Evolutionary conservation across 768 basidiomycete species (phyloP).

Genomic region (Rhodotorula paludigena): DNA sequence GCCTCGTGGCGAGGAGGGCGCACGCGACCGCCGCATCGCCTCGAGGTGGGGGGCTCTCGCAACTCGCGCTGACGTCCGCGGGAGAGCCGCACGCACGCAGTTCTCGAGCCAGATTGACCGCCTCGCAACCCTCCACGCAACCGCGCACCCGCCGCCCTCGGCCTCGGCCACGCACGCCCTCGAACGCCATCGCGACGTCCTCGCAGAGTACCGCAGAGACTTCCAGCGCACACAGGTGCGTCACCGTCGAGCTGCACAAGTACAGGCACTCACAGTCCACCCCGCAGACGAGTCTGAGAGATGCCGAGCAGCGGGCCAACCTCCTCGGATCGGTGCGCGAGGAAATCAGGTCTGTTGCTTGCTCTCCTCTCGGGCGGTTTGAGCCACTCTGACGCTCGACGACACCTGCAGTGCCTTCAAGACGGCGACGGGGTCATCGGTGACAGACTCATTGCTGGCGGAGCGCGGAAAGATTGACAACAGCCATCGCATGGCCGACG

Average conservation of each 20-base stretch:
- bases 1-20: no score
- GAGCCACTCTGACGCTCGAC: not conserved
- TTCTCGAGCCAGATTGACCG: constrained; percentile 75
- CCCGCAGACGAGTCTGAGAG: constrained; percentile 66
- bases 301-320: constrained; percentile 78
- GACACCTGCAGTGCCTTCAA: constrained; percentile 31
- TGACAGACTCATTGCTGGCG: constrained; percentile 70
- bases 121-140: constrained; percentile 53
- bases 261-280: not conserved
- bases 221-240: constrained; percentile 75
- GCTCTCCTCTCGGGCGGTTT: not conserved
- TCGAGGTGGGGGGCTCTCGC: constrained; percentile 19
- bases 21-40: no score
- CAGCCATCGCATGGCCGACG: constrained; percentile 91
- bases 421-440: constrained; percentile 32
- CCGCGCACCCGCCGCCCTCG: constrained; percentile 63
- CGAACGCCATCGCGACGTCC: constrained; percentile 82
- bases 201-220: constrained; percentile 80
- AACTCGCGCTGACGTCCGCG: not conserved
- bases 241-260: not conserved
- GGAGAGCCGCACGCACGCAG: constrained; percentile 48
- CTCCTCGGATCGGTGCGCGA: constrained; percentile 84
- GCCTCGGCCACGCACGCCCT: constrained; percentile 79
- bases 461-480: constrained; percentile 87
- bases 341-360: constrained; percentile 77